phyloP scores from a whole-genome alignment of 495 filamentous ascomycete genomes.

The Umbilicaria muhlenbergii region DNA sequence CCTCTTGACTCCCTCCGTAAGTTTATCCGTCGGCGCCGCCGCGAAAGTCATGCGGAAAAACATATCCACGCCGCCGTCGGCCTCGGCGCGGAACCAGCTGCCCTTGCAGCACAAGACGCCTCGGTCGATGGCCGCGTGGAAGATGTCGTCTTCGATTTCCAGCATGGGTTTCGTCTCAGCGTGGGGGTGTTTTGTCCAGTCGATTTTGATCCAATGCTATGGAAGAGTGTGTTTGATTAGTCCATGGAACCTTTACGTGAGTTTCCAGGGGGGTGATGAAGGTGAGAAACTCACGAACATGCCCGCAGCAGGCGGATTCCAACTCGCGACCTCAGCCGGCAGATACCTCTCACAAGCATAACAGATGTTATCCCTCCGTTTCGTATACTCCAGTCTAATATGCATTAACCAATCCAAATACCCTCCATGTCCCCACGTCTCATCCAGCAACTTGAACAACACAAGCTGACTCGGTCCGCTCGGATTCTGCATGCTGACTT shows the following conservation, averaged over 20 bases:
- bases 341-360: constrained; percentile 68
- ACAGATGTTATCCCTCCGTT: constrained; percentile 60
- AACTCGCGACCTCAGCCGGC: constrained; percentile 63
- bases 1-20: constrained; percentile 61
- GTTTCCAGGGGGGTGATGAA: not conserved
- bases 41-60: constrained; percentile 89
- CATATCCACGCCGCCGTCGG: constrained; percentile 26
- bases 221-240: not conserved
- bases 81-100: constrained; percentile 72
- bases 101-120: constrained; percentile 66
- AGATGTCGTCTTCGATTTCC: constrained; percentile 75
- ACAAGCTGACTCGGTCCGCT: constrained; percentile 69
- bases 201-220: constrained; percentile 71
- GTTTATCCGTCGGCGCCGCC: constrained; percentile 56
- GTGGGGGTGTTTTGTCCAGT: constrained; percentile 57
- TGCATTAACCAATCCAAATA: constrained; percentile 83
- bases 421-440: constrained; percentile 86
- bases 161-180: constrained; percentile 39
- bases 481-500: constrained; percentile 69
- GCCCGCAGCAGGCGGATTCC: constrained; percentile 72
- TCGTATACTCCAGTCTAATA: constrained; percentile 69
- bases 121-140: constrained; percentile 49
- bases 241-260: not conserved
- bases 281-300: constrained; percentile 70
- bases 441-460: constrained; percentile 79